These are phyloP conservation scores for Teratosphaeriaceae sp. DNA, from an alignment of 2,329 filamentous ascomycete genomes.

Conservation along the genomic window DNA sequence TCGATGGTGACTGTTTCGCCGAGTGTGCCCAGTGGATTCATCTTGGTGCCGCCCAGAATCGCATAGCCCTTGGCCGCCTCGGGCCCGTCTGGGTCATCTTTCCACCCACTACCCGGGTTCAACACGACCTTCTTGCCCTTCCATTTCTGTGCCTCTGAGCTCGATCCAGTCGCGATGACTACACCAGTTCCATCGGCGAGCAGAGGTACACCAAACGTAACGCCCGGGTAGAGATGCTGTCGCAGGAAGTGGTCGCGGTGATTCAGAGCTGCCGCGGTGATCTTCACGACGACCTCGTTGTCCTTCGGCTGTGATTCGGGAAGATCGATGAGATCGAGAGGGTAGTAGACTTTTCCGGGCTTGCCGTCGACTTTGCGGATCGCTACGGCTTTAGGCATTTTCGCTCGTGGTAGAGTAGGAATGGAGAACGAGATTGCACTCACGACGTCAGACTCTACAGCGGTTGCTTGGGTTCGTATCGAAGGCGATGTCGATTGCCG, in stretches of 20 bases:
- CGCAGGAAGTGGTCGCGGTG: slow-evolving; percentile 94
- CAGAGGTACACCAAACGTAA: slow-evolving; percentile 70
- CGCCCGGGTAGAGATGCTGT: slow-evolving; percentile 82
- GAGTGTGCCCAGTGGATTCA: slow-evolving; percentile 61
- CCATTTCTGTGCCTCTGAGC: slow-evolving; percentile 48
- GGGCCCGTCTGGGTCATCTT: slow-evolving; percentile 61
- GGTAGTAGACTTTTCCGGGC: slow-evolving; percentile 83
- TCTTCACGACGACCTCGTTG: slow-evolving; percentile 64
- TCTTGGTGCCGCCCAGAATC: slow-evolving; percentile 63
- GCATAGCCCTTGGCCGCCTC: slow-evolving; percentile 55
- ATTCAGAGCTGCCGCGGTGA: slow-evolving; percentile 79
- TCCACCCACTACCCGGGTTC: slow-evolving; percentile 74
- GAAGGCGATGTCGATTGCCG: too few species aligned
- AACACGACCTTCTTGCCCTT: slow-evolving; percentile 66
- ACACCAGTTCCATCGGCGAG: slow-evolving; percentile 76
- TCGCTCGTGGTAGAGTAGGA: not conserved
- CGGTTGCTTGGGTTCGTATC: too few species aligned
- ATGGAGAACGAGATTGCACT: not conserved
- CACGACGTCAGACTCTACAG: not conserved
- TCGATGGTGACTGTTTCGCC: slow-evolving; percentile 66
- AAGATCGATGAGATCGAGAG: slow-evolving; percentile 52
- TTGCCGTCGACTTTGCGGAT: slow-evolving; percentile 70
- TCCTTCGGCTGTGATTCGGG: slow-evolving; percentile 53
- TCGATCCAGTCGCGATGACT: slow-evolving; percentile 59
- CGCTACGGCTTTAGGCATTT: slow-evolving; percentile 51